A percentile compares a stretch with the other conserved stretches of the same genome.
These are phyloP conservation scores for Ligustrum vulgare DNA, from an alignment of 257 asterid genomes.

Conservation along the genomic window DNA sequence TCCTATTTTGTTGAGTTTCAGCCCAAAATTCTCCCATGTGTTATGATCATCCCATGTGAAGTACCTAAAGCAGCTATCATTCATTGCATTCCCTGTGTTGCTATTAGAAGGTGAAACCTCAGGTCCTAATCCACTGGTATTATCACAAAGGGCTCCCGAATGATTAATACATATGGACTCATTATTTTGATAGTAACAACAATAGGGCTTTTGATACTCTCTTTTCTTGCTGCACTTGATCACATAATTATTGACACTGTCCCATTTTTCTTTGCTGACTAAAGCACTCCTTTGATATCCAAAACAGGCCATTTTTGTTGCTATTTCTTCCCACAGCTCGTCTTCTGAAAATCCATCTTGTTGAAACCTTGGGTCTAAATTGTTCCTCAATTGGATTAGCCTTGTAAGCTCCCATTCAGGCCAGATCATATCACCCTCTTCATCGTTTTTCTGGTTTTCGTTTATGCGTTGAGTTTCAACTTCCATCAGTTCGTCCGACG, in stretches of 20 bases:
- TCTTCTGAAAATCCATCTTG: slow-evolving; percentile 42
- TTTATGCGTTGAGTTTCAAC: slow-evolving; percentile 28
- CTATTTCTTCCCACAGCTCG: slow-evolving; percentile 67
- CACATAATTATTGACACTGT: slow-evolving; percentile 45
- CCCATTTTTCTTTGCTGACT: slow-evolving; percentile 73
- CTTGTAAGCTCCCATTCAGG: slow-evolving; percentile 53
- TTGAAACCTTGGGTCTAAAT: slow-evolving; percentile 51
- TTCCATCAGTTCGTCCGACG: background rate
- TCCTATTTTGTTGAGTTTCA: slow-evolving; percentile 28
- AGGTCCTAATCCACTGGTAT: slow-evolving; percentile 16
- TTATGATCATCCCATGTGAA: slow-evolving; percentile 58
- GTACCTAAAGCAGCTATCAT: slow-evolving; percentile 67
- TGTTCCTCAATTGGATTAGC: slow-evolving; percentile 51
- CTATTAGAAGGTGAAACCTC: slow-evolving; percentile 7
- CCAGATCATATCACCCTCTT: slow-evolving; percentile 39
- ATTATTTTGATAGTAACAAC: slow-evolving; percentile 23
- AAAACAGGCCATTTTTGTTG: slow-evolving; percentile 54
- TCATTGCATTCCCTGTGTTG: slow-evolving; percentile 16
- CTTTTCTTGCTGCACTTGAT: slow-evolving; percentile 63
- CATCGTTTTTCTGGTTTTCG: slow-evolving; percentile 31
- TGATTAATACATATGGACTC: slow-evolving; percentile 37
- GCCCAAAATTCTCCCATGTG: slow-evolving; percentile 56
- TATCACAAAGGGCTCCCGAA: background rate
- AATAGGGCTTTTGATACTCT: slow-evolving; percentile 45
- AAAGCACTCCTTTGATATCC: slow-evolving; percentile 64